Evolutionary conservation across 2,329 filamentous ascomycete genomes (phyloP).

Genomic region (Colletotrichum neosansevieriae): DNA sequence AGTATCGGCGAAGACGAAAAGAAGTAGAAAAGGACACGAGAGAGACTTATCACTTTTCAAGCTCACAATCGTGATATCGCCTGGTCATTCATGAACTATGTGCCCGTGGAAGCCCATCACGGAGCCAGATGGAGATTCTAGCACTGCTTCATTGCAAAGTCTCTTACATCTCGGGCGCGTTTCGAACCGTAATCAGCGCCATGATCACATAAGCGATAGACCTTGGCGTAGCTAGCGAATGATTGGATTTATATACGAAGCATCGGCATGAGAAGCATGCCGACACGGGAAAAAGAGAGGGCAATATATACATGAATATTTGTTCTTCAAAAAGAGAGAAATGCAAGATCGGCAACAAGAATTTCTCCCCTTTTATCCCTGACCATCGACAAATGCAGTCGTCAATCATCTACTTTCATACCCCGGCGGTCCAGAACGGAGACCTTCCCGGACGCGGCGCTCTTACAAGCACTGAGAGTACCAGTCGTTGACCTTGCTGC

Average conservation of each 20-base stretch:
- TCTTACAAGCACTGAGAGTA: conserved; percentile 57
- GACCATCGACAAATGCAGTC: conserved; percentile 11
- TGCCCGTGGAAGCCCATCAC: no score
- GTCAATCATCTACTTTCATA: not conserved
- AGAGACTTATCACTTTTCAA: no score
- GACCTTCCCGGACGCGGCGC: not conserved
- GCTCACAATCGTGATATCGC: no score
- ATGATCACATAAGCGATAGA: not conserved
- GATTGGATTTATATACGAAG: conserved; percentile 38
- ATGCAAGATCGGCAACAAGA: conserved; percentile 11
- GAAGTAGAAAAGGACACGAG: no score
- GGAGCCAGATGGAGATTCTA: no score
- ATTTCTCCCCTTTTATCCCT: conserved; percentile 26
- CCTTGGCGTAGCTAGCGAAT: conserved; percentile 16
- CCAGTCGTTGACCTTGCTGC: conserved; percentile 53
- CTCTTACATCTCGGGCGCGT: no score
- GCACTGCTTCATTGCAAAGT: no score
- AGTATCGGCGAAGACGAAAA: no score
- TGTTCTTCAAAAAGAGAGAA: conserved; percentile 18
- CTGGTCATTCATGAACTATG: no score
- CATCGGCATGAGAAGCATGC: conserved; percentile 12
- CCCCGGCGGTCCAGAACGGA: not conserved
- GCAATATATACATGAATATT: conserved; percentile 33
- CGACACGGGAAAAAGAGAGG: not conserved
- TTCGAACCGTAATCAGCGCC: not conserved